phyloP scores from a whole-genome alignment of 2,329 filamentous ascomycete genomes.

The Diaporthe ampelina region DNA sequence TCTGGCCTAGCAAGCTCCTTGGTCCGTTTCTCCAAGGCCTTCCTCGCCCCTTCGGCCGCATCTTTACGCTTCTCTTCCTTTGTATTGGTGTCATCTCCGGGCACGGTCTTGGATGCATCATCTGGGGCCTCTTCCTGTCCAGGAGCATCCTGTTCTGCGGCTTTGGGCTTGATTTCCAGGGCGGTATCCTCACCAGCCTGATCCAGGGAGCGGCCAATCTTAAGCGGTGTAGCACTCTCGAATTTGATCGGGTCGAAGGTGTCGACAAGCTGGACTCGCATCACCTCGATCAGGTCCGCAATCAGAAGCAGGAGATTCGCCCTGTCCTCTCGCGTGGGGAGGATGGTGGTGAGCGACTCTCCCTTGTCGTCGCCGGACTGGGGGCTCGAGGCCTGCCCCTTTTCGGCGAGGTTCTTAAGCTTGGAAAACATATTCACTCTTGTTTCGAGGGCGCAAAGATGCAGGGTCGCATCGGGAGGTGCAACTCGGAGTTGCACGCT shows the following conservation, averaged over 20 bases:
- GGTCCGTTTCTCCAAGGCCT: constrained; percentile 35
- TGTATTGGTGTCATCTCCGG: neutral
- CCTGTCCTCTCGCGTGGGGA: constrained; percentile 43
- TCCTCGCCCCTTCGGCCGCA: constrained; percentile 31
- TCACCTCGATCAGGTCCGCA: constrained; percentile 39
- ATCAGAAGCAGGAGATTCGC: constrained; percentile 42
- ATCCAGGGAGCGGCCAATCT: constrained; percentile 5
- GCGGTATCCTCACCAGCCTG: constrained; percentile 7
- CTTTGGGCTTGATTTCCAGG: constrained; percentile 2
- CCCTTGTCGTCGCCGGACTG: constrained; percentile 31
- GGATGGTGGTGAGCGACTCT: constrained; percentile 44
- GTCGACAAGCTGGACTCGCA: constrained; percentile 43
- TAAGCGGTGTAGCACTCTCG: constrained; percentile 29
- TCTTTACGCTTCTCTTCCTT: neutral
- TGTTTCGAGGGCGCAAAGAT: neutral
- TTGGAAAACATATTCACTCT: constrained; percentile 38
- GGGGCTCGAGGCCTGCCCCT: constrained; percentile 21
- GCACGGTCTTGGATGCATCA: neutral
- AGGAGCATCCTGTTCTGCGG: neutral
- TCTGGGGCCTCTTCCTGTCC: neutral
- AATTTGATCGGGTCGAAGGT: constrained; percentile 40
- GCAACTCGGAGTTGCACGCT: constrained; percentile 5
- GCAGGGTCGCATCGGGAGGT: constrained; percentile 1
- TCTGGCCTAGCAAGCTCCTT: constrained; percentile 47
- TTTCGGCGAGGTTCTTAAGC: constrained; percentile 37